Conservation (phyloP, 805 yeast genomes). For the Barnettozyma californica region DNA sequence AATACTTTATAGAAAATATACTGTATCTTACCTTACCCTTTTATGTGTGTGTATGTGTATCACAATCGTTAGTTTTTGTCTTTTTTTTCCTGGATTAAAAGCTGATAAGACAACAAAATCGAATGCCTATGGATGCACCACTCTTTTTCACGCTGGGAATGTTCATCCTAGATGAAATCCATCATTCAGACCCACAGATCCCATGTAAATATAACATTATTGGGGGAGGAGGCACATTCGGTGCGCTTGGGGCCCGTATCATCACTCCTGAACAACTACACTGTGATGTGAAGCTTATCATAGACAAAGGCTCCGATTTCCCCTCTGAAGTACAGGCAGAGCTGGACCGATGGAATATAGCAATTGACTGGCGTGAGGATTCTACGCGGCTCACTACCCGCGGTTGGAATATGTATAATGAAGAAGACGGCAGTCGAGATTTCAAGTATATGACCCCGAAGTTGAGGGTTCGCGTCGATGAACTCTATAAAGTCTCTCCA, state of each 20-base stretch:
- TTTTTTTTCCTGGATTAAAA: neutral
- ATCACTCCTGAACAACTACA: slow-evolving; percentile 32
- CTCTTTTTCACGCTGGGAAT: slow-evolving; percentile 72
- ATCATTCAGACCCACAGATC: slow-evolving; percentile 35
- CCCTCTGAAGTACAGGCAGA: slow-evolving; percentile 42
- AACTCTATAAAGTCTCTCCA: slow-evolving; percentile 35
- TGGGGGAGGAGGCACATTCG: slow-evolving; percentile 91
- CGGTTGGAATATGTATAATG: slow-evolving; percentile 70
- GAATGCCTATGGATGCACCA: neutral
- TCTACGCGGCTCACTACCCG: slow-evolving; percentile 59
- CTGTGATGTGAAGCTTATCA: slow-evolving; percentile 55
- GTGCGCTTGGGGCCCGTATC: slow-evolving; percentile 67
- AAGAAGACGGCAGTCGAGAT: slow-evolving; percentile 33
- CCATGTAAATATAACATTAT: slow-evolving; percentile 45
- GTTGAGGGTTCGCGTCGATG: slow-evolving; percentile 51
- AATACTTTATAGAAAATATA: neutral
- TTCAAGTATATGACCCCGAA: slow-evolving; percentile 57
- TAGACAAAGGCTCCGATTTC: slow-evolving; percentile 79
- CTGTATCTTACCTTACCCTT: neutral
- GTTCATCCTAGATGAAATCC: slow-evolving; percentile 87
- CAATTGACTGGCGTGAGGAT: slow-evolving; percentile 50
- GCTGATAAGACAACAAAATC: neutral
- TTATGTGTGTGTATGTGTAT: neutral
- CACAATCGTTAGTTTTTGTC: too few relatives aligned
- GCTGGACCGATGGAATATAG: slow-evolving; percentile 58